Evolutionary conservation across 257 asterid genomes (phyloP).

Genomic region (Paulownia fortunei): DNA sequence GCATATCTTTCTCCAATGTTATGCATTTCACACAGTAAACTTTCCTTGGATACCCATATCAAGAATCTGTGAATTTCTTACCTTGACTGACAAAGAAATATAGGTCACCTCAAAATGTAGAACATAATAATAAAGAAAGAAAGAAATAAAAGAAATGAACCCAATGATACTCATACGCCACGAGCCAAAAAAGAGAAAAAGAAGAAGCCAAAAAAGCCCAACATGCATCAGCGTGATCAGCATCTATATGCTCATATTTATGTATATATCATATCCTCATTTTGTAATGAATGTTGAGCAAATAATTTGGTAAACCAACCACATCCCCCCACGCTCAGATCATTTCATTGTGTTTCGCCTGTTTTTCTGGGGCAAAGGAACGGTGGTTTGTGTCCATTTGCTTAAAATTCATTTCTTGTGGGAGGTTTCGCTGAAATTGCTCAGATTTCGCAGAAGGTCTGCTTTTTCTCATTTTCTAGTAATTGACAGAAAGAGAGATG

Average conservation of each 20-base stretch:
- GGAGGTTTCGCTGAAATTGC: constrained; percentile 22
- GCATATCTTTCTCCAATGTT: constrained; percentile 26
- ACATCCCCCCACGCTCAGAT: background rate
- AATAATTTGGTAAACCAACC: constrained; percentile 26
- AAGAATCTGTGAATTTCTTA: constrained; percentile 35
- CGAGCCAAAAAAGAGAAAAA: background rate
- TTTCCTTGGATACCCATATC: constrained; percentile 43
- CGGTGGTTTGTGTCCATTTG: constrained; percentile 42
- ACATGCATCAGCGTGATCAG: constrained; percentile 16
- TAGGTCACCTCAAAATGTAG: background rate
- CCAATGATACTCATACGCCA: background rate
- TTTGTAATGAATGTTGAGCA: background rate
- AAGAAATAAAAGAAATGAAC: background rate
- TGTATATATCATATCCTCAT: background rate
- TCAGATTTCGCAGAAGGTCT: background rate
- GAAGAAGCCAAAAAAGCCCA: background rate
- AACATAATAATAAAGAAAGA: too few relatives aligned
- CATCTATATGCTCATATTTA: constrained; percentile 37
- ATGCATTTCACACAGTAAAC: background rate
- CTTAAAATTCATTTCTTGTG: background rate
- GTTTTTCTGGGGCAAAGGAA: background rate
- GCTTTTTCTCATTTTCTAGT: background rate
- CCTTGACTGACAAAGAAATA: constrained; percentile 6
- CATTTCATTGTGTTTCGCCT: background rate
- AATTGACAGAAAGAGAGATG: constrained; percentile 44